Percentiles rank a stretch among this genome's conserved stretches.
phyloP scores from a whole-genome alignment of 495 filamentous ascomycete genomes.

The Haplographium delicatum region DNA sequence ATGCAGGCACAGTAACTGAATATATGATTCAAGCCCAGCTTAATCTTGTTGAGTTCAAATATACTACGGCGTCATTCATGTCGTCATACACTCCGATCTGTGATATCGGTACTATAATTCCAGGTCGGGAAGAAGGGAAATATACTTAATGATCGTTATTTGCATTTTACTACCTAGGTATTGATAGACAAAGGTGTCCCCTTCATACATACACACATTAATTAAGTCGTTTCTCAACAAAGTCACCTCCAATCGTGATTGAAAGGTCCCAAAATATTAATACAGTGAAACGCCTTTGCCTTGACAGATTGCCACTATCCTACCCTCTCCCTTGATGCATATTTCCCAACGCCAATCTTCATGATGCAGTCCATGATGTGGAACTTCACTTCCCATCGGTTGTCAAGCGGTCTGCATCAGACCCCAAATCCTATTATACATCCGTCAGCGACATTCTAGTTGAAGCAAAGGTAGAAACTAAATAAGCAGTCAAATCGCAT shows the following conservation, averaged over 20 bases:
- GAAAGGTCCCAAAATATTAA: conserved; percentile 4
- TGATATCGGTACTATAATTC: no score
- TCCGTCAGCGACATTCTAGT: background rate
- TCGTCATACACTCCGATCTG: no score
- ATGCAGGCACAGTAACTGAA: no score
- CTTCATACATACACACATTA: conserved; percentile 20
- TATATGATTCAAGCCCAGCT: no score
- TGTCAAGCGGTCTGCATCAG: conserved; percentile 19
- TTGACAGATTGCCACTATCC: background rate
- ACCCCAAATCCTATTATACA: conserved; percentile 12
- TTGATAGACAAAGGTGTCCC: background rate
- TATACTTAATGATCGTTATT: no score
- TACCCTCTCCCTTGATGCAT: conserved; percentile 6
- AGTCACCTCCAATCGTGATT: conserved; percentile 1
- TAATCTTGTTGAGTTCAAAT: no score
- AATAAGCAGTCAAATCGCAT: conserved; percentile 13
- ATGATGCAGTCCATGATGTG: conserved; percentile 15
- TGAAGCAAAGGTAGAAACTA: background rate
- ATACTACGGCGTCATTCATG: no score
- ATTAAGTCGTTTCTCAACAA: conserved; percentile 6
- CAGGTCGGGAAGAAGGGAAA: no score
- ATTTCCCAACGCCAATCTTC: conserved; percentile 2
- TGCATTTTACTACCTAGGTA: background rate
- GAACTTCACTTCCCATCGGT: conserved; percentile 14
- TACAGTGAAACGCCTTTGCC: conserved; percentile 12